A percentile compares a stretch with the other conserved stretches of the same genome.
Conservation (phyloP, 164 flowering plant genomes). For the Magnolia kwangsiensis region DNA sequence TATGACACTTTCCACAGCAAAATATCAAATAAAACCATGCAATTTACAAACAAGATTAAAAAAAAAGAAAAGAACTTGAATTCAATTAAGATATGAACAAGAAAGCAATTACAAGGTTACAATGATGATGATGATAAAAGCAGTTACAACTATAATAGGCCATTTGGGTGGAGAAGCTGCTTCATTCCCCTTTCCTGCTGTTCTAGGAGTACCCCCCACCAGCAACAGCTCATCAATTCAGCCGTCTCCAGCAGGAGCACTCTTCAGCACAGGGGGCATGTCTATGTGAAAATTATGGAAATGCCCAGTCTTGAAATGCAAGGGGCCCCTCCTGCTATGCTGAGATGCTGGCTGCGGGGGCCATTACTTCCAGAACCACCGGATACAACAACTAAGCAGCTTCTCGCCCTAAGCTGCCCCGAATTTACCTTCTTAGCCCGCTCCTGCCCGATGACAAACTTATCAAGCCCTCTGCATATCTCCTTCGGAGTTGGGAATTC, state of each 20-base stretch:
- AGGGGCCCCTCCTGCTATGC: neutral
- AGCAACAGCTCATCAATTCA: neutral
- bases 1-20: too few species aligned
- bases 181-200: neutral
- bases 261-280: too few species aligned
- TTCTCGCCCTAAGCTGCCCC: neutral
- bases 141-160: neutral
- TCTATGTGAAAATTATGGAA: neutral
- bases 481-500: conserved; percentile 90
- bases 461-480: conserved; percentile 82
- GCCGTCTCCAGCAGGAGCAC: neutral
- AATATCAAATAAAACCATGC: neutral
- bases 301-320: neutral
- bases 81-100: neutral
- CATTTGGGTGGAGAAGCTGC: neutral
- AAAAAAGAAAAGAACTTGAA: neutral
- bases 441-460: conserved; percentile 93
- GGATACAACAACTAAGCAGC: neutral
- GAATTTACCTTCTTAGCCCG: conserved; percentile 82
- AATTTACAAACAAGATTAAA: neutral
- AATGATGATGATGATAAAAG: neutral
- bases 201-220: neutral
- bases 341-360: neutral
- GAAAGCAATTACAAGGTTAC: neutral
- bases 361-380: neutral